Conservation (phyloP, 805 yeast genomes). For the Nadsonia fulvescens region DNA sequence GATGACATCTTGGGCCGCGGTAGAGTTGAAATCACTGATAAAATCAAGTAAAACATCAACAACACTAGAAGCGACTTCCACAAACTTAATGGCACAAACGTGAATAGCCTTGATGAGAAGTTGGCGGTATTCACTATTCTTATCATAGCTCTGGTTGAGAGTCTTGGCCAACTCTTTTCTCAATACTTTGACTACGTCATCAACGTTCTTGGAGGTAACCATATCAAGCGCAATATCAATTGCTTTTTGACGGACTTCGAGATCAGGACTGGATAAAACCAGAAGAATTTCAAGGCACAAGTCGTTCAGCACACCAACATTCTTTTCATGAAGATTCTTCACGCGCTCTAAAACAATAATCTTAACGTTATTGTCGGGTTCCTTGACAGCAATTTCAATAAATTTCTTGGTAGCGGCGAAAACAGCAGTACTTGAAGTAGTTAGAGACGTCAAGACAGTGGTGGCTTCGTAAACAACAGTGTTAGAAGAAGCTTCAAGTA, state of each 20-base stretch:
- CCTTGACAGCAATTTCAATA: constrained; percentile 76
- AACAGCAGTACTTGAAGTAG: constrained; percentile 45
- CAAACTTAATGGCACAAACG: constrained; percentile 70
- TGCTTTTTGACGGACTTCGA: constrained; percentile 81
- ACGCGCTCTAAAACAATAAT: constrained; percentile 80
- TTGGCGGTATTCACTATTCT: constrained; percentile 73
- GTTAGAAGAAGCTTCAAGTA: constrained; percentile 49
- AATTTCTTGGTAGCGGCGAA: constrained; percentile 70
- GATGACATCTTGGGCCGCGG: constrained; percentile 78
- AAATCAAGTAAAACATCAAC: constrained; percentile 78
- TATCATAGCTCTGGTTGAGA: constrained; percentile 52
- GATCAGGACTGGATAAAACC: constrained; percentile 70
- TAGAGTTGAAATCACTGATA: constrained; percentile 64
- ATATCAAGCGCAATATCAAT: constrained; percentile 66
- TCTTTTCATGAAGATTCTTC: constrained; percentile 48
- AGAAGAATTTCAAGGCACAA: constrained; percentile 72
- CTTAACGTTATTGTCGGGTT: constrained; percentile 89
- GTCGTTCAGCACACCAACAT: constrained; percentile 74
- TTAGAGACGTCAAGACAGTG: constrained; percentile 44
- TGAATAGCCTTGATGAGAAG: constrained; percentile 76
- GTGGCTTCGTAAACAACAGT: constrained; percentile 87
- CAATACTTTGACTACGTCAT: constrained; percentile 78
- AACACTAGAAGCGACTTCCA: constrained; percentile 80
- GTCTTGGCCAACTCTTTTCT: constrained; percentile 79
- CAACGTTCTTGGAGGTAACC: constrained; percentile 76